A percentile compares a stretch with the other conserved stretches of the same genome.
These are phyloP conservation scores for Rhynchosporium graminicola DNA, from an alignment of 2,329 filamentous ascomycete species.

Conservation along the genomic window DNA sequence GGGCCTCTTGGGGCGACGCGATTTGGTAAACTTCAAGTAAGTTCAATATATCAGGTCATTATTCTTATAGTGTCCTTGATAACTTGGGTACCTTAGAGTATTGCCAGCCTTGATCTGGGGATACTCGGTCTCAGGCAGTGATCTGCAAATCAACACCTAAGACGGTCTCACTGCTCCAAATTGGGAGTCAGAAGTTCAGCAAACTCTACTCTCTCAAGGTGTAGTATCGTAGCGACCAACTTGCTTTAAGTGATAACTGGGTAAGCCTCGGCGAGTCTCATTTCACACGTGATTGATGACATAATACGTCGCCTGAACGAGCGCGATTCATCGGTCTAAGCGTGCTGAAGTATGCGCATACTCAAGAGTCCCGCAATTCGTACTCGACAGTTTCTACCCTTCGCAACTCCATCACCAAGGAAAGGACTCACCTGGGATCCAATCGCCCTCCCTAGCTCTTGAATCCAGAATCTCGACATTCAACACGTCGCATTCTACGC, in stretches of 20 bases:
- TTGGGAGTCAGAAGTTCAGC: too few species aligned
- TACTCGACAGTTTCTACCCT: constrained; percentile 12
- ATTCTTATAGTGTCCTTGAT: too few species aligned
- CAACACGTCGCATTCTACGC: constrained; percentile 30
- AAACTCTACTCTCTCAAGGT: too few species aligned
- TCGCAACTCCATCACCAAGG: constrained; percentile 18
- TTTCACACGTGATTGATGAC: constrained; percentile 7
- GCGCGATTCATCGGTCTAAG: not conserved
- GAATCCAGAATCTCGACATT: constrained; percentile 23
- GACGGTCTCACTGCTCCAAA: too few species aligned
- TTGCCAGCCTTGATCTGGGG: too few species aligned
- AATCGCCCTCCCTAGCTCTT: constrained; percentile 17
- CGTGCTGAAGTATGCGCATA: constrained; percentile 5
- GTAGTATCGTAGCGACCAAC: too few species aligned
- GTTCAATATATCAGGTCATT: too few species aligned
- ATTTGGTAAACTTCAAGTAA: too few species aligned
- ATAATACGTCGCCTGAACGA: not conserved
- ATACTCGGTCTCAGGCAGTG: too few species aligned
- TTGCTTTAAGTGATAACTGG: not conserved
- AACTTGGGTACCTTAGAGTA: too few species aligned
- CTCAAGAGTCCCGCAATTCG: constrained; percentile 1
- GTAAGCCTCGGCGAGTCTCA: not conserved
- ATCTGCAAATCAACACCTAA: too few species aligned
- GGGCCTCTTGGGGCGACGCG: too few species aligned
- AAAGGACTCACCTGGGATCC: constrained; percentile 25